Conservation (phyloP, 1,139 yeast genomes). For the Yamadazyma sp. region DNA sequence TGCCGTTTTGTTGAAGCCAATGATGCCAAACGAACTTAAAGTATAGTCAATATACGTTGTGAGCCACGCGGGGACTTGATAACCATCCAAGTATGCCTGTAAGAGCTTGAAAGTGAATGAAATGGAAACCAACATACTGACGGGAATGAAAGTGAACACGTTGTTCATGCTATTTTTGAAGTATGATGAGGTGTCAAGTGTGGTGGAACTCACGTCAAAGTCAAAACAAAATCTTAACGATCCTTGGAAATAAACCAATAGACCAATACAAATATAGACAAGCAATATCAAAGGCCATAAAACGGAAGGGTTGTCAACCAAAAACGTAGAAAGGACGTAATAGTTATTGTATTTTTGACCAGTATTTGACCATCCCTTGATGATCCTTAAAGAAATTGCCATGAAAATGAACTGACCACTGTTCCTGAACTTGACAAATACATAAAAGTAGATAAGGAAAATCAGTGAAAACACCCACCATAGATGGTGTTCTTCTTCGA, state of each 20-base stretch:
- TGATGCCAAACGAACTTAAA: slow-evolving; percentile 25
- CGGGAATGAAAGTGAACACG: slow-evolving; percentile 36
- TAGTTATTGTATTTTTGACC: slow-evolving; percentile 74
- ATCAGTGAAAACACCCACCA: slow-evolving; percentile 82
- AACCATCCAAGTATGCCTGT: slow-evolving; percentile 57
- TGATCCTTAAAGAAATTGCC: slow-evolving; percentile 49
- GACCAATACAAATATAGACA: slow-evolving; percentile 34
- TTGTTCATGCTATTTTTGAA: slow-evolving; percentile 15
- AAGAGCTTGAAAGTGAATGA: slow-evolving; percentile 59
- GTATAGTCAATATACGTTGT: slow-evolving; percentile 31
- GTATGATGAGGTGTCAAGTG: slow-evolving; percentile 10
- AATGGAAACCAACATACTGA: slow-evolving; percentile 38
- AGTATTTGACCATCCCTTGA: slow-evolving; percentile 86
- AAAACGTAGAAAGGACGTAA: slow-evolving; percentile 45
- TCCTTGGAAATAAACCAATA: slow-evolving; percentile 31
- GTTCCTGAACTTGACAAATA: slow-evolving; percentile 8
- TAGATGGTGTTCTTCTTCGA: slow-evolving; percentile 95
- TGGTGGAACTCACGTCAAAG: slow-evolving; percentile 8
- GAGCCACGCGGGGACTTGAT: slow-evolving; percentile 42
- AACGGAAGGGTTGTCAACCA: slow-evolving; percentile 30
- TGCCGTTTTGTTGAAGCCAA: slow-evolving; percentile 21
- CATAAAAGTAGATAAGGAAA: slow-evolving; percentile 12
- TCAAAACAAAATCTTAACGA: slow-evolving; percentile 16
- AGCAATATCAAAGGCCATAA: slow-evolving; percentile 52
- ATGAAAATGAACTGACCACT: slow-evolving; percentile 24